A percentile compares a stretch with the other conserved stretches of the same genome.
These are phyloP conservation scores for Kitagawia praeruptora DNA, from an alignment of 129 eudicot species.

Conservation along the genomic window DNA sequence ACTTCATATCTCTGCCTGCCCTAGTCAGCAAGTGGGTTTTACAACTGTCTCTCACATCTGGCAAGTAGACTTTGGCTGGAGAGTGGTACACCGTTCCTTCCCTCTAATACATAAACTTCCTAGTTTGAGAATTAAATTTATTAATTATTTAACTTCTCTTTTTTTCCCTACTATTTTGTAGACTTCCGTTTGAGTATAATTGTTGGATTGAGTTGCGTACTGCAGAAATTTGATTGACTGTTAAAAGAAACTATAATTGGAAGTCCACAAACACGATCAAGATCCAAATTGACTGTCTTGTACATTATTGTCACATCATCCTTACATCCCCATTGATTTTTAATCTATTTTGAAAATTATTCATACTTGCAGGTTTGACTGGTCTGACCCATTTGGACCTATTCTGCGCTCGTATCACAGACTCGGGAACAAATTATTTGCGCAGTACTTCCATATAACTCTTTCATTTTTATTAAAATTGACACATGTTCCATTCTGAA, in stretches of 20 bases:
- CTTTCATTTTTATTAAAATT: neutral
- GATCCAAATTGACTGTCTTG: neutral
- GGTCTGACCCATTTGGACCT: conserved; percentile 81
- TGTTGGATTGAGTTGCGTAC: neutral
- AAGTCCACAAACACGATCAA: neutral
- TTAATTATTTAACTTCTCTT: neutral
- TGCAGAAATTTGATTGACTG: neutral
- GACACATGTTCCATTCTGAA: neutral
- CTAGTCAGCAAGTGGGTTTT: neutral
- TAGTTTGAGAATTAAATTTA: neutral
- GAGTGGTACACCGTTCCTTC: neutral
- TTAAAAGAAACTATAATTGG: neutral
- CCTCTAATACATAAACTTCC: neutral
- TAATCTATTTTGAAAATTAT: neutral
- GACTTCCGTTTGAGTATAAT: neutral
- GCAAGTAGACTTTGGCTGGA: neutral
- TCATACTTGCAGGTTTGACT: conserved; percentile 57
- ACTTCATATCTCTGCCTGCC: neutral
- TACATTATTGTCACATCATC: neutral
- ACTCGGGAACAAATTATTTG: conserved; percentile 58
- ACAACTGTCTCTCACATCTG: neutral
- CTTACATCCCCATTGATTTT: neutral
- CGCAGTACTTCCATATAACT: conserved; percentile 34
- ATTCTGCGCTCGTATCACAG: conserved; percentile 85
- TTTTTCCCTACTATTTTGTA: neutral